These are phyloP conservation scores for Aureobasidium sp. DNA, from an alignment of 2,329 filamentous ascomycete genomes.

Conservation along the genomic window DNA sequence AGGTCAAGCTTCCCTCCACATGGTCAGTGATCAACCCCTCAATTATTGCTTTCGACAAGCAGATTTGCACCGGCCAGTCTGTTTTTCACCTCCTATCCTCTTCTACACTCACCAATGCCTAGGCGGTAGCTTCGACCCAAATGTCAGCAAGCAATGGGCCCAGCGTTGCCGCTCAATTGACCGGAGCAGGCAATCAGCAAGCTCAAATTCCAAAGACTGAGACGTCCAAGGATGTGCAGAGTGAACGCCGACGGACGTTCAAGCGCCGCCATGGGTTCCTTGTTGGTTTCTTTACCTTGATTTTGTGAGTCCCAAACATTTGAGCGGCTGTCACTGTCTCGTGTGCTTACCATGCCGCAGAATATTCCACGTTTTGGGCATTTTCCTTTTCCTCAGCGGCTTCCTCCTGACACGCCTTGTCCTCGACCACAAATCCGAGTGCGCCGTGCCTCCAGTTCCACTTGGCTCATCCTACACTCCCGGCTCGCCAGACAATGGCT, in stretches of 20 bases:
- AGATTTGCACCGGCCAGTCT: background rate
- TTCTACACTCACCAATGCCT: conserved; percentile 8
- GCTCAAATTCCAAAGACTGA: conserved; percentile 12
- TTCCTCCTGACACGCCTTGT: conserved; percentile 87
- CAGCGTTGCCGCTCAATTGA: conserved; percentile 2
- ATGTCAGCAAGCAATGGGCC: conserved; percentile 13
- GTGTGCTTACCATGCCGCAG: conserved; percentile 32
- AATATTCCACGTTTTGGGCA: conserved; percentile 67
- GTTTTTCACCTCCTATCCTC: background rate
- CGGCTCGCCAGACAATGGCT: conserved; percentile 55
- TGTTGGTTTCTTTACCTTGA: conserved; percentile 61
- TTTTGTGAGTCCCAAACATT: conserved; percentile 42
- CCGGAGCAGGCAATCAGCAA: conserved; percentile 5
- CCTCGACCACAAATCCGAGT: conserved; percentile 68
- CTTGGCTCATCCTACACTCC: conserved; percentile 28
- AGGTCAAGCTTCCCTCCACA: background rate
- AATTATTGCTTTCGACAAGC: background rate
- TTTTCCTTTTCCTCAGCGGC: conserved; percentile 89
- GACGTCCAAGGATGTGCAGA: conserved; percentile 27
- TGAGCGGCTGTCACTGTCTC: background rate
- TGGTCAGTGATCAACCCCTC: conserved; percentile 1
- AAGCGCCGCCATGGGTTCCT: conserved; percentile 47
- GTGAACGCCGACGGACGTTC: conserved; percentile 43
- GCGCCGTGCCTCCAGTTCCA: conserved; percentile 63
- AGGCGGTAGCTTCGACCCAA: conserved; percentile 8